Evolutionary conservation across 2,329 filamentous ascomycete species (phyloP).

Genomic region (Cladosporium oxysporum): DNA sequence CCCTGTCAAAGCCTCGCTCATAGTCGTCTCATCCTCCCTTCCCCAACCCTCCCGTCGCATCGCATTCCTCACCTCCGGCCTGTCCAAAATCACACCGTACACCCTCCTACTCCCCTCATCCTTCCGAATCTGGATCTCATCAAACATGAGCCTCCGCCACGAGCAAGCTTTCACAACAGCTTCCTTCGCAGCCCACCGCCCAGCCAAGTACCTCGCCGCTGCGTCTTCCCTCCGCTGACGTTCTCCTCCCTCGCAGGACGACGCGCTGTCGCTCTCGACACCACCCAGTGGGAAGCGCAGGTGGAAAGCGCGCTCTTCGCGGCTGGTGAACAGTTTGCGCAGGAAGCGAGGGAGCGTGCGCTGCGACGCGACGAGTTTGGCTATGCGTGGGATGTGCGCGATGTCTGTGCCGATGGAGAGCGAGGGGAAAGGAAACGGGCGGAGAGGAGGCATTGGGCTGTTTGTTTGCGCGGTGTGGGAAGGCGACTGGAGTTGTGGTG

Average conservation of each 20-base stretch:
- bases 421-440: slow-evolving; percentile 61
- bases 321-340: slow-evolving; percentile 29
- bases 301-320: slow-evolving; percentile 30
- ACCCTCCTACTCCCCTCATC: slow-evolving; percentile 55
- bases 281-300: not conserved
- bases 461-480: not conserved
- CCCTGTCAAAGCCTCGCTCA: not conserved
- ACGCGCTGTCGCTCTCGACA: not conserved
- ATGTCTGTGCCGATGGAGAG: slow-evolving; percentile 78
- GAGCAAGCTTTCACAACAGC: slow-evolving; percentile 48
- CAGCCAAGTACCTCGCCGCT: slow-evolving; percentile 7
- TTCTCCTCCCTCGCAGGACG: slow-evolving; percentile 22
- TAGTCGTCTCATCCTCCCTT: not conserved
- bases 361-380: slow-evolving; percentile 50
- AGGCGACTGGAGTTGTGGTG: not conserved
- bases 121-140: slow-evolving; percentile 38
- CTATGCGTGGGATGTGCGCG: slow-evolving; percentile 68
- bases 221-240: slow-evolving; percentile 7
- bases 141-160: slow-evolving; percentile 35
- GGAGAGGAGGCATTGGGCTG: slow-evolving; percentile 27
- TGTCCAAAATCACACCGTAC: slow-evolving; percentile 63
- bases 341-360: slow-evolving; percentile 25
- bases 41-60: not conserved
- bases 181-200: slow-evolving; percentile 52
- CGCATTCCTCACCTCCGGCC: not conserved